Evolutionary conservation across 495 filamentous ascomycete genomes (phyloP), one percentile per base, ranked within the genome.

Genomic region (Penicillium ucsense): DNA sequence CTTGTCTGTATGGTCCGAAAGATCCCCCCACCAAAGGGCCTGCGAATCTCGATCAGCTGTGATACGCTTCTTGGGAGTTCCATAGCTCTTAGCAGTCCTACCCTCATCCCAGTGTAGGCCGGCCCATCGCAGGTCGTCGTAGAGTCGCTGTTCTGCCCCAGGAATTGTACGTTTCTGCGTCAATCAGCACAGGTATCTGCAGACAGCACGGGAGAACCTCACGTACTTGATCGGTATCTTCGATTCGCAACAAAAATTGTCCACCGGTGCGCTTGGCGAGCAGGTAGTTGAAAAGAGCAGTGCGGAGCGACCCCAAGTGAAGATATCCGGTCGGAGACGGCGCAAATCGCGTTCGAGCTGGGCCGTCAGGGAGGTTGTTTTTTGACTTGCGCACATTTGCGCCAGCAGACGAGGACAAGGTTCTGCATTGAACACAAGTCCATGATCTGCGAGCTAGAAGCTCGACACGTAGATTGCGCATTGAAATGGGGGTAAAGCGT

Each of bases 51-150:
- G 43, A 31, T 51, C 30, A 45, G 47, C 41, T 31, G 33, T 30
- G 39, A 29, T 35, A 12, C 35, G 27, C 8, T 6, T 33, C 34
- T 37, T 35, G 20, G 20, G 20, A 20, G 20, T 20, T 20, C 20
- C 35, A 35, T 47, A 30, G 37, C 31, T n/a, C 39, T 31, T 10
- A 0, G 11, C 8, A 43, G 32, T 43, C 32, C 28, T 47, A 71
- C 89, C 92, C 80, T 98, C 94, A 68, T 97, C 90, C 90, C 91
- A 97, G 42, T 84, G 72, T 31, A 97, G 67, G 2, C 92, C 89
- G 27, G 87, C 85, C 92, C 92, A 97, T 65, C 76, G 69, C 40
- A 98, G 61, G 64, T 95, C 90, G 41, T 84, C 70, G 55, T 78
- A 83, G 3, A 98, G 64, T 49, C 78, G 76, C 50, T 82, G 59